A percentile compares a stretch with the other conserved stretches of the same genome.
phyloP scores from a whole-genome alignment of 2,329 filamentous ascomycete species.

The Monosporascus sp. region DNA sequence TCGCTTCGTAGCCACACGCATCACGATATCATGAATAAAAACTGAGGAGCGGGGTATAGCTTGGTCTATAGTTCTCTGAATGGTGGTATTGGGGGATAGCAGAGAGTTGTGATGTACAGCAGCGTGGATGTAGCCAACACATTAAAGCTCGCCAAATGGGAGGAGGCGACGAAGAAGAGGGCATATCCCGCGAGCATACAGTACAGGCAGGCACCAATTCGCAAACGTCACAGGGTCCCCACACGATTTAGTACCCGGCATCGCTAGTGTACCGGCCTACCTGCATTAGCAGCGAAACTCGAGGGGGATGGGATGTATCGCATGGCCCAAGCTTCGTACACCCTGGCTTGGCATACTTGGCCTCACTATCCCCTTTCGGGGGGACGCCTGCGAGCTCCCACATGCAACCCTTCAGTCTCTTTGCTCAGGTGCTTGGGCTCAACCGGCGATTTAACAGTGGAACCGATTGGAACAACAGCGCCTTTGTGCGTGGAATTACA shows the following conservation, averaged over 20 bases:
- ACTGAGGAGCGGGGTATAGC: too few species aligned
- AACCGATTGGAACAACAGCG: too few species aligned
- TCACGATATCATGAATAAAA: too few species aligned
- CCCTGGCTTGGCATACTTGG: not conserved
- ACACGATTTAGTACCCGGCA: not conserved
- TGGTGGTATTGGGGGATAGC: too few species aligned
- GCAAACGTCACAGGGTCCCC: constrained; percentile 25
- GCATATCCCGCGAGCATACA: not conserved
- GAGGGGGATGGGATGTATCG: constrained; percentile 1
- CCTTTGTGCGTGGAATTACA: constrained; percentile 6
- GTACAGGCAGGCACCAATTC: constrained; percentile 22
- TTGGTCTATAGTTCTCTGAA: too few species aligned
- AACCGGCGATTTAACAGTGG: too few species aligned
- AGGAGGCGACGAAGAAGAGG: too few species aligned
- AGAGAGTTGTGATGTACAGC: too few species aligned
- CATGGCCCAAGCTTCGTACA: constrained; percentile 4
- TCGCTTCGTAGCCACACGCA: too few species aligned
- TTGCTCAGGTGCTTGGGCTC: too few species aligned
- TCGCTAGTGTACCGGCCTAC: not conserved
- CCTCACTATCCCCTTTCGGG: not conserved
- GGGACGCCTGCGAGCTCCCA: not conserved
- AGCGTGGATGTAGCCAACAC: not conserved
- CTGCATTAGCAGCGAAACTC: not conserved
- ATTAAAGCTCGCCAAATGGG: not conserved
- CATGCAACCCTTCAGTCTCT: too few species aligned